Evolutionary conservation across 2,329 filamentous ascomycete species (phyloP).

Genomic region (Colletotrichum camelliae): DNA sequence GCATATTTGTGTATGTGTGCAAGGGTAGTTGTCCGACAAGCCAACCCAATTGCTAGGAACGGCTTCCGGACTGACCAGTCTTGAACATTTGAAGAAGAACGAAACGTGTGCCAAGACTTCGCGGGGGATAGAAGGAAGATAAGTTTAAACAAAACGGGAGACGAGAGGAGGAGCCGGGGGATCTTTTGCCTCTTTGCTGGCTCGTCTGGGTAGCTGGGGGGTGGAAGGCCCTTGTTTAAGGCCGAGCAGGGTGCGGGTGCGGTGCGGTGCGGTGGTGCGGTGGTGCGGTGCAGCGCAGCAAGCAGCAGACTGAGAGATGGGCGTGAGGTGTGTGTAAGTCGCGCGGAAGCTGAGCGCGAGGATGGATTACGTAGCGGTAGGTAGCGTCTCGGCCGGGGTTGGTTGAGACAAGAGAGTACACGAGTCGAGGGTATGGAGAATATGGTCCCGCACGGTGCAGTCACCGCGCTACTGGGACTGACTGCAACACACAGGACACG

Average conservation of each 20-base stretch:
- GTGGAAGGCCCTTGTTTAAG: conserved; percentile 19
- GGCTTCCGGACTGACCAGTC: conserved; percentile 21
- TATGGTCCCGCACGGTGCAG: conserved; percentile 17
- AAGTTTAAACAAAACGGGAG: conserved; percentile 21
- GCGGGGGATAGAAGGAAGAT: conserved; percentile 22
- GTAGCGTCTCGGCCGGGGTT: conserved; percentile 23
- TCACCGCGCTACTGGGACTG: conserved; percentile 10
- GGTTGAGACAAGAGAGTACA: conserved; percentile 22
- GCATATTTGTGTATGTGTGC: conserved; percentile 14
- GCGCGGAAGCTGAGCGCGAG: conserved; percentile 20
- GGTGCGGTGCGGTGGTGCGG: background rate
- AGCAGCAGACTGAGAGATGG: background rate
- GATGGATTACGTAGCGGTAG: conserved; percentile 24
- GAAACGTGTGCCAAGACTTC: conserved; percentile 21
- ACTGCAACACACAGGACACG: background rate
- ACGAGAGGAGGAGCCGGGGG: conserved; percentile 17
- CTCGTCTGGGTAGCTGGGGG: conserved; percentile 15
- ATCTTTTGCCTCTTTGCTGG: conserved; percentile 21
- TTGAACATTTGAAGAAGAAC: conserved; percentile 22
- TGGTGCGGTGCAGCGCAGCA: background rate
- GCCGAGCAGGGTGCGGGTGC: conserved; percentile 19
- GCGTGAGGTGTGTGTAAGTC: conserved; percentile 13
- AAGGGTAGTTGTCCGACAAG: conserved; percentile 20
- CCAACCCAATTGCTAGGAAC: conserved; percentile 21
- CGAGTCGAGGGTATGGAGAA: conserved; percentile 19